Base-by-base conservation (phyloP, 2,329 filamentous ascomycete genomes). In the Cytospora mali region DNA sequence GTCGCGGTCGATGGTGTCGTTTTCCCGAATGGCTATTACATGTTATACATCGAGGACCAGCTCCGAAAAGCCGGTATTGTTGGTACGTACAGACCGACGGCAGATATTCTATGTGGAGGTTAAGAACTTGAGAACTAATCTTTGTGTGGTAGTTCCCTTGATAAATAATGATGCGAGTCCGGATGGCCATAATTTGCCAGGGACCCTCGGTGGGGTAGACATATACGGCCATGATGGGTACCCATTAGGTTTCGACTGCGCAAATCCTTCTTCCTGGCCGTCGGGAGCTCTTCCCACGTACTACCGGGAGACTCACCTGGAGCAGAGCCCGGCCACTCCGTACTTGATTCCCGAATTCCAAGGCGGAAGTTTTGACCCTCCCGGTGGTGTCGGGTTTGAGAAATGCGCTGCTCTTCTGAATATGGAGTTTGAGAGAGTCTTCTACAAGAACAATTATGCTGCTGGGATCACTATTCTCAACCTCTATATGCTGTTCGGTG, bases 391-490 rank as follows among this genome's bases (percentile, higher is more conserved):
- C n/a, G 89, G 90, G 0, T 91, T 90, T 57, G 86, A 84, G 3
- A 79, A 87, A 62, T 95, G 92, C 68, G 78, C 83, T 5, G 76
- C 79, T 2, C 79, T 93, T 3, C 76, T 91, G 3, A 90, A 90
- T 66, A 79, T 87, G 25, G 88, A 93, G 67, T 93, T 92, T 65
- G 86, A 90, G 65, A 79, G 90, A 21, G 88, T 95, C 0, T 92
- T 93, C 71, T 91, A 92, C 74, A 94, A 93, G 80, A 91, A 92
- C 68, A 81, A 88, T 59, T 84, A 88, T 56, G 85, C 85, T 39
- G 84, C 88, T 16, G 88, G 86, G 0, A 83, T 88, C 3, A 86
- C 84, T 0, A 84, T 94, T 9, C 78, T 92, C 62, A 93, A 88
- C 67, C 70, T 92, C 0, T 93, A 93, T 72, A 93, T 93, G 91